phyloP scores from a whole-genome alignment of 1,139 yeast species.

The Chernovozyma aurita region DNA sequence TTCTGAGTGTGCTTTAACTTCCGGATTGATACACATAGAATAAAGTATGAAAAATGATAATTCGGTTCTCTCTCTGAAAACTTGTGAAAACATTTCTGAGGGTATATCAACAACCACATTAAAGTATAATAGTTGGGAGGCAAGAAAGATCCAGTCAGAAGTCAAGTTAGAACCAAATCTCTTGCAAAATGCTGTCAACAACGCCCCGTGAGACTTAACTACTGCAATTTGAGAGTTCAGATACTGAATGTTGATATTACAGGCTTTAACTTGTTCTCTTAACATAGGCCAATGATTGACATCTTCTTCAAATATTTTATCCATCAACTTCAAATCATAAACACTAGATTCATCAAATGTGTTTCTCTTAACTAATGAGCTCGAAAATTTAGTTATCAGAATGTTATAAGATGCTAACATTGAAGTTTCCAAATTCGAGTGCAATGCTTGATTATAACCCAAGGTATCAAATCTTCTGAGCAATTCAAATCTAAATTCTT shows the following conservation, averaged over 20 bases:
- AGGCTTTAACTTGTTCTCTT: slow-evolving; percentile 50
- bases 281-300: slow-evolving; percentile 46
- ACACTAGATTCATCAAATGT: slow-evolving; percentile 50
- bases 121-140: slow-evolving; percentile 46
- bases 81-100: slow-evolving; percentile 42
- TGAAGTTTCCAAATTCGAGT: slow-evolving; percentile 35
- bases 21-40: slow-evolving; percentile 30
- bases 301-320: slow-evolving; percentile 34
- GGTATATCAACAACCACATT: slow-evolving; percentile 53
- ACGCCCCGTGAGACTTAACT: slow-evolving; percentile 75
- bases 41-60: slow-evolving; percentile 63
- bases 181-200: slow-evolving; percentile 61
- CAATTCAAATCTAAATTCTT: slow-evolving; percentile 6
- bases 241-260: slow-evolving; percentile 62
- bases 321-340: slow-evolving; percentile 63
- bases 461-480: slow-evolving; percentile 18
- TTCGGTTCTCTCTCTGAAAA: slow-evolving; percentile 63
- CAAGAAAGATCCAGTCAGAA: slow-evolving; percentile 37
- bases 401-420: slow-evolving; percentile 29
- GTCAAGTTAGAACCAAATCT: slow-evolving; percentile 30
- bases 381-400: slow-evolving; percentile 47
- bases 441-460: slow-evolving; percentile 44
- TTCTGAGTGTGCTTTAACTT: slow-evolving; percentile 23
- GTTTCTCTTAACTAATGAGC: slow-evolving; percentile 44
- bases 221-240: slow-evolving; percentile 64